Base-by-base conservation (phyloP, 148 eudicot genomes). In the Limonium bicolor region DNA sequence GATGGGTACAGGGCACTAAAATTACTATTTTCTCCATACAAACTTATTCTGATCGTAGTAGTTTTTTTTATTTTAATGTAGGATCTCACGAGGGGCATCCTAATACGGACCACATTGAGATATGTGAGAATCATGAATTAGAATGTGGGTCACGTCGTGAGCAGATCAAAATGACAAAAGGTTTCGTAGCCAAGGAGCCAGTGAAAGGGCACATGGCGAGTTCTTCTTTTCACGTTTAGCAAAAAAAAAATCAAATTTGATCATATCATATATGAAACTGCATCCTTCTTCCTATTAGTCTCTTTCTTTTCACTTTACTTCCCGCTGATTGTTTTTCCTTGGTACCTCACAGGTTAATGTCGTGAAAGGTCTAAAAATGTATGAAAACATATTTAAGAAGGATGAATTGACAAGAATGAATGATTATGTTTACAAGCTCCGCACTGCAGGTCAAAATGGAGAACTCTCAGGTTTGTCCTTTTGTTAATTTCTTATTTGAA, bases 171-270 rank as follows among this genome's bases (percentile, higher is more conserved):
- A 62, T 80, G 68, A 84, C 85, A 55, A 90, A 90, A 73, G 99
- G 99, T 40, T 90, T 84, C 65, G 65, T 62, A 52, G 95, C 95
- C 40, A 84, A 80, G 82, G 99, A 90, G 73, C 87, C 76, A 59
- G 71, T 84, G 60, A 84, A 70, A 84, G 95, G 95, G 65, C 95
- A 70, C 62, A 86, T 75, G 92, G 95, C 63, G 62, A 65, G 92
- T 74, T 57, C 55, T 79, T n/a, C n/a, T n/a, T n/a, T 70, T 56
- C 35, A 56, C 35, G 45, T 53, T 45, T n/a, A n/a, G n/a, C n/a
- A n/a, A n/a, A n/a, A n/a, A n/a, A n/a, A n/a, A n/a, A n/a, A n/a
- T n/a, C n/a, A n/a, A n/a, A n/a, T n/a, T n/a, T n/a, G n/a, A n/a
- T n/a, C n/a, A n/a, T n/a, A n/a, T n/a, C n/a, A n/a, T n/a, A n/a